These are phyloP conservation scores for Dothidotthia symphoricarpi DNA, from an alignment of 2,329 filamentous ascomycete genomes.

Conservation along the genomic window DNA sequence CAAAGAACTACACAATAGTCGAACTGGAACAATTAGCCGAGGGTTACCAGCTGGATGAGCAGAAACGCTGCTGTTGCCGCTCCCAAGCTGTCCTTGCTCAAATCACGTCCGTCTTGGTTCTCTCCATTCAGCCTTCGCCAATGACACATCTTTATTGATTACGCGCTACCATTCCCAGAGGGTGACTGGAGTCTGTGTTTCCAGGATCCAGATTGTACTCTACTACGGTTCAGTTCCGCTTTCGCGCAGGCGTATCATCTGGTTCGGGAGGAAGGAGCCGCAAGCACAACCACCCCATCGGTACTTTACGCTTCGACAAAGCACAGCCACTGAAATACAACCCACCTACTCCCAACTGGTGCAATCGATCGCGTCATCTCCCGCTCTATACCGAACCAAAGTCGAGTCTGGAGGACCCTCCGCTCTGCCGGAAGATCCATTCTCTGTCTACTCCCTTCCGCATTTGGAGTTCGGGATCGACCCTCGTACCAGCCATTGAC, in stretches of 20 bases:
- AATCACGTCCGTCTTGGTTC: no score
- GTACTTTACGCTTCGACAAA: not conserved
- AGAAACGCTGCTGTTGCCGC: not conserved
- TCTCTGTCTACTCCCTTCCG: no score
- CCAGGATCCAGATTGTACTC: slow-evolving; percentile 7
- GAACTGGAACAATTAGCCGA: slow-evolving; percentile 2
- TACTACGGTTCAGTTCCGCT: slow-evolving; percentile 22
- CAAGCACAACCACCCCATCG: slow-evolving; percentile 5
- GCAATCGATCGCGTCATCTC: no score
- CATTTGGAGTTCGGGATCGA: not conserved
- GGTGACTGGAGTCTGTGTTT: slow-evolving; percentile 14
- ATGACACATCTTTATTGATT: no score
- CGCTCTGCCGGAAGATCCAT: no score
- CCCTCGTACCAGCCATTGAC: slow-evolving; percentile 3
- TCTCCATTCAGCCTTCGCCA: no score
- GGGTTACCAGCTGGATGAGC: slow-evolving; percentile 1
- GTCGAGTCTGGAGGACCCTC: no score
- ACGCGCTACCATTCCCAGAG: slow-evolving; percentile 11
- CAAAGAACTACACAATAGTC: no score
- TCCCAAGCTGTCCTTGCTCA: no score
- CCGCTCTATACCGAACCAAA: no score
- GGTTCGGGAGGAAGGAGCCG: slow-evolving; percentile 2
- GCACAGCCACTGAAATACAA: no score
- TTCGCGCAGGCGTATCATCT: slow-evolving; percentile 5
- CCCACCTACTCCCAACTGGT: no score